These are phyloP conservation scores for Haplosporangium sp. DNA, from an alignment of 371 early-diverging fungal genomes.

Conservation along the genomic window DNA sequence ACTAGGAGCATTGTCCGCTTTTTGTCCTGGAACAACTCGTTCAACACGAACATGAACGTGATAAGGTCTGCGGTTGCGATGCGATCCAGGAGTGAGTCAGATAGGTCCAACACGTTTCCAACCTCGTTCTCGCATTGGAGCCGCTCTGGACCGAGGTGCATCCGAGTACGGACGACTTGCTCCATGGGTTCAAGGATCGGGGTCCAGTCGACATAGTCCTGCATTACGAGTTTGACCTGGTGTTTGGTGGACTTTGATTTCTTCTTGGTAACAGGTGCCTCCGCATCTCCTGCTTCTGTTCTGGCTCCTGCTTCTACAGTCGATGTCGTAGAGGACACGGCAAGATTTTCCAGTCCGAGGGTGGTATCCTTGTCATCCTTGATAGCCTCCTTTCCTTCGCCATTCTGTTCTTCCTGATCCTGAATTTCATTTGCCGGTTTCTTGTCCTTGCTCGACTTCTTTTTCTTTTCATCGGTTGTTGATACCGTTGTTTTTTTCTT, in stretches of 20 bases:
- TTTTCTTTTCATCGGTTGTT: conserved; percentile 7
- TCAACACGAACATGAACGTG: conserved; percentile 92
- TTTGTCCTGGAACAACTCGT: conserved; percentile 89
- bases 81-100: conserved; percentile 44
- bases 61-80: conserved; percentile 73
- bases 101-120: conserved; percentile 60
- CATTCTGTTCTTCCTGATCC: not conserved
- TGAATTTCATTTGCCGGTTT: not conserved
- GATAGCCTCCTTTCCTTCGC: not conserved
- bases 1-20: conserved; percentile 79
- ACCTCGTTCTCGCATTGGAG: conserved; percentile 61
- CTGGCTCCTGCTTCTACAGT: not conserved
- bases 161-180: conserved; percentile 56
- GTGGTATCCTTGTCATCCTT: not conserved
- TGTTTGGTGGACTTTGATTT: conserved; percentile 57
- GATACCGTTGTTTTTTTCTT: conserved; percentile 29
- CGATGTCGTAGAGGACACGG: not conserved
- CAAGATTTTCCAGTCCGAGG: conserved; percentile 1
- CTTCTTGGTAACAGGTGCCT: conserved; percentile 8
- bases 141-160: conserved; percentile 56
- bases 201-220: conserved; percentile 81
- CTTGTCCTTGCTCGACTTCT: not conserved
- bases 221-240: conserved; percentile 65
- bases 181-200: conserved; percentile 64
- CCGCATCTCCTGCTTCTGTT: not conserved